phyloP scores from a whole-genome alignment of 2,329 filamentous ascomycete species.

The Ophiocordyceps polyrhachis-furcata region DNA sequence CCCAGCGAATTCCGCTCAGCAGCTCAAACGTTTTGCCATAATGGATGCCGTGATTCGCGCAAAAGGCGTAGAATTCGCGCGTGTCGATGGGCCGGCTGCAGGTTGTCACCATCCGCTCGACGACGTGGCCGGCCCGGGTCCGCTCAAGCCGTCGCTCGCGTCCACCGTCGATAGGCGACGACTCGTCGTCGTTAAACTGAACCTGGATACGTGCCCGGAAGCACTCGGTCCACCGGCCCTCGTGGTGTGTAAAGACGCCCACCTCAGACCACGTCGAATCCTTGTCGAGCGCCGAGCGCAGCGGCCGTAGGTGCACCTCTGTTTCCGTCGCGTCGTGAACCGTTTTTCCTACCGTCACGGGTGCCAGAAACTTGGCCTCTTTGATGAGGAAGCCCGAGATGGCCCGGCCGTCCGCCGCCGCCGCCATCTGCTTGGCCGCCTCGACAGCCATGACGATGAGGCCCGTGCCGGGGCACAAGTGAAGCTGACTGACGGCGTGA shows the following conservation, averaged over 20 bases:
- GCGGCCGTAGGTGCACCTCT: slow-evolving; percentile 1
- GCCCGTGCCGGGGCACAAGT: slow-evolving; percentile 21
- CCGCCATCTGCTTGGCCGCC: slow-evolving; percentile 6
- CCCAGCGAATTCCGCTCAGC: not conserved
- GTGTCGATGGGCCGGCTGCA: not conserved
- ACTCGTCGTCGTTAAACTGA: not conserved
- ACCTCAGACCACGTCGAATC: slow-evolving; percentile 2
- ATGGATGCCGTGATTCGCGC: not conserved
- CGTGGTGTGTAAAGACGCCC: slow-evolving; percentile 1
- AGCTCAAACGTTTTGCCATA: slow-evolving; percentile 2
- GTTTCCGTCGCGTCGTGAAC: slow-evolving; percentile 1
- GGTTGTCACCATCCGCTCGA: not conserved
- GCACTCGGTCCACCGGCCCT: slow-evolving; percentile 1
- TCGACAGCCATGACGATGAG: slow-evolving; percentile 14
- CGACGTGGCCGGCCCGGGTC: not conserved
- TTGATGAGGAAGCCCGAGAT: slow-evolving; percentile 12
- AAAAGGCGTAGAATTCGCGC: not conserved
- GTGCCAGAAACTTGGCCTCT: slow-evolving; percentile 12
- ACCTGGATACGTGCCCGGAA: slow-evolving; percentile 1
- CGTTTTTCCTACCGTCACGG: not conserved
- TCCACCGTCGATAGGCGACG: not conserved
- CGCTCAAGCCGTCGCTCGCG: not conserved
- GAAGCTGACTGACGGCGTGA: slow-evolving; percentile 22
- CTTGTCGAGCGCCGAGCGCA: not conserved
- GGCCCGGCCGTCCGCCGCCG: slow-evolving; percentile 6